Evolutionary conservation across 169 alveolate genomes (phyloP), one percentile per base, ranked within the genome.

Genomic region (Eimeria maxima): DNA sequence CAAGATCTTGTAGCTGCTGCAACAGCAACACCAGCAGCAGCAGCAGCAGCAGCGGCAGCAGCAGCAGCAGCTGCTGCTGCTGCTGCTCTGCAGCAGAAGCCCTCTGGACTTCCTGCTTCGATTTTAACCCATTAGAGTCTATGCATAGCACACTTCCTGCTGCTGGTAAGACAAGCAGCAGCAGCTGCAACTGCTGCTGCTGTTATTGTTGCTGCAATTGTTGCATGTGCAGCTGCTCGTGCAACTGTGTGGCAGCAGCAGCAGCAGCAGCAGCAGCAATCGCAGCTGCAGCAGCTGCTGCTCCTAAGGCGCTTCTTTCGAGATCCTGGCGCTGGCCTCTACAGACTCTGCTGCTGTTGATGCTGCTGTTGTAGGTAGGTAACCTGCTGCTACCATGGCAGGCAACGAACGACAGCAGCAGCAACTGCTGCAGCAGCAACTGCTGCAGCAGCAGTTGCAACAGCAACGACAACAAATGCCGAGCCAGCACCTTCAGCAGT

Each of bases 21-120:
- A 73, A 53, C 50, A 11, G 88, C 88, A 78, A 45, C 87, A 4
- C 57, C n/a, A 76, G 87, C 87, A 78, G 88, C 88, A 45, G 88
- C 60, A 78, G 55, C 55, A 78, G 67, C 88, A 78, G 33, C 57
- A 33, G 87, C 47, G 4, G 87, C 87, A 76, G 87, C 57, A 33
- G 47, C 87, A 29, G 53, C 87, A 24, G 47, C 87, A 14, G 29
- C 87, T 27, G 55, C 87, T 76, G 87, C 87, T 76, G 63, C 87
- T 42, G 87, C 87, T 76, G 87, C 24, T 76, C 87, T 76, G 87
- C 87, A 29, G 57, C 60, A 29, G 57, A 13, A 38, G 88, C 60
- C 63, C 63, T 13, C 53, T 22, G 67, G 53, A 20, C 84, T 73
- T 55, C 10, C 47, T 33, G 57, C 55, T 14, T 73, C 84, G 24